Conservation (phyloP, 2,329 filamentous ascomycete genomes). For the Aulographum hederae region DNA sequence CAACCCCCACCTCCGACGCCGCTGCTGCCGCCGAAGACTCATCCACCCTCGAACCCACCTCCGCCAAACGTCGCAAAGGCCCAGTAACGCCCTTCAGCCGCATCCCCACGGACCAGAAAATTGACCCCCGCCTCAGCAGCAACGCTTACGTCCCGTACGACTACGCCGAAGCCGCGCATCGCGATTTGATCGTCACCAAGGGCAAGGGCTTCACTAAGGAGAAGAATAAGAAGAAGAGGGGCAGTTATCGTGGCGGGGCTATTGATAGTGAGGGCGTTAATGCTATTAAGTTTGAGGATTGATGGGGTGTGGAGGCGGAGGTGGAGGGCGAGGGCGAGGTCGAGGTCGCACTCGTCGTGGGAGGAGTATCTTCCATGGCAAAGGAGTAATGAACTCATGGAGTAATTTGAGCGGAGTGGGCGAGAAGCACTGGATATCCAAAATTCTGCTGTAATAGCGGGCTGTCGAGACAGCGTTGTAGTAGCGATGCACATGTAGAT, state of each 20-base stretch:
- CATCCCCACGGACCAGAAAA: conserved; percentile 48
- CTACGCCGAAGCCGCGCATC: conserved; percentile 76
- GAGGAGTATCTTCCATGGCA: too few species aligned
- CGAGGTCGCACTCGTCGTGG: too few species aligned
- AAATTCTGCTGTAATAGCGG: too few species aligned
- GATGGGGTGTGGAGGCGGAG: too few species aligned
- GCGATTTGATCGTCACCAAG: conserved; percentile 75
- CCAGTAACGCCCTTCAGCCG: conserved; percentile 54
- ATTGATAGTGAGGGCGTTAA: conserved; percentile 73
- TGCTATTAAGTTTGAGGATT: conserved; percentile 90
- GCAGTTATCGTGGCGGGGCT: conserved; percentile 72
- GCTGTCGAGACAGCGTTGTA: too few species aligned
- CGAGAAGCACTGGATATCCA: too few species aligned
- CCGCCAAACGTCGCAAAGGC: neutral
- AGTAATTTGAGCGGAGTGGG: too few species aligned
- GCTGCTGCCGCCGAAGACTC: conserved; percentile 4
- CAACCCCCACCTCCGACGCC: conserved; percentile 7
- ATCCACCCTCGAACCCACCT: neutral
- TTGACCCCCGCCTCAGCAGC: conserved; percentile 51
- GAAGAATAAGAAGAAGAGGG: conserved; percentile 78
- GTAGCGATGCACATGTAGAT: too few species aligned
- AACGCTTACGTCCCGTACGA: conserved; percentile 72
- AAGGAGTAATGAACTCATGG: too few species aligned
- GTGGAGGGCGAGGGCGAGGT: too few species aligned
- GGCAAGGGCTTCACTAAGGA: conserved; percentile 98